Evolutionary conservation across 2,329 filamentous ascomycete genomes (phyloP).

Genomic region (Hymenoscyphus albidus): DNA sequence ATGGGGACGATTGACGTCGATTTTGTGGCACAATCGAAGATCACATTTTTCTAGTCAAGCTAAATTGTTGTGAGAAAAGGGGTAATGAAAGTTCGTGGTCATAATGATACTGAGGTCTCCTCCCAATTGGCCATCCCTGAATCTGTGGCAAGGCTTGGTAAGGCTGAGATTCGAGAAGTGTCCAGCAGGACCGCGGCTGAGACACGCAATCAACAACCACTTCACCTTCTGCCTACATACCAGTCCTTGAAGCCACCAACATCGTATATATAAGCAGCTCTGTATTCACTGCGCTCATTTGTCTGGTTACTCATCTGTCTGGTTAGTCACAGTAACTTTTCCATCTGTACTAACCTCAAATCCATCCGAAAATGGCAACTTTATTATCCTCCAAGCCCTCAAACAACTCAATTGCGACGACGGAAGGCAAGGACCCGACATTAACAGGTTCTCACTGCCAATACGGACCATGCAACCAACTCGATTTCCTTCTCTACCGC

Average conservation of each 20-base stretch:
- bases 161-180: conserved; percentile 22
- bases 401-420: conserved; percentile 58
- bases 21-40: too few relatives aligned
- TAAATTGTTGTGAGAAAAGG: too few relatives aligned
- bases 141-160: conserved; percentile 12
- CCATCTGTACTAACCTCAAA: conserved; percentile 11
- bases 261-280: not conserved
- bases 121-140: too few relatives aligned
- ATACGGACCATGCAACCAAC: conserved; percentile 83
- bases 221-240: conserved; percentile 20
- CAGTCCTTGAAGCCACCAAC: not conserved
- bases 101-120: too few relatives aligned
- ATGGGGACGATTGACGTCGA: too few relatives aligned
- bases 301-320: not conserved
- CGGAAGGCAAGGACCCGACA: conserved; percentile 76
- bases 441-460: conserved; percentile 90
- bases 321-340: conserved; percentile 1
- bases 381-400: conserved; percentile 39
- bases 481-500: conserved; percentile 92
- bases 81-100: too few relatives aligned
- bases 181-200: conserved; percentile 18
- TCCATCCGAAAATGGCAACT: conserved; percentile 47
- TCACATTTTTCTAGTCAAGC: too few relatives aligned
- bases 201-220: conserved; percentile 26
- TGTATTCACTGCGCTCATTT: not conserved